Percentiles rank a stretch among this genome's conserved stretches.
Evolutionary conservation across 1,284 basidiomycete species (phyloP).

Genomic region (Termitomyces sp.): DNA sequence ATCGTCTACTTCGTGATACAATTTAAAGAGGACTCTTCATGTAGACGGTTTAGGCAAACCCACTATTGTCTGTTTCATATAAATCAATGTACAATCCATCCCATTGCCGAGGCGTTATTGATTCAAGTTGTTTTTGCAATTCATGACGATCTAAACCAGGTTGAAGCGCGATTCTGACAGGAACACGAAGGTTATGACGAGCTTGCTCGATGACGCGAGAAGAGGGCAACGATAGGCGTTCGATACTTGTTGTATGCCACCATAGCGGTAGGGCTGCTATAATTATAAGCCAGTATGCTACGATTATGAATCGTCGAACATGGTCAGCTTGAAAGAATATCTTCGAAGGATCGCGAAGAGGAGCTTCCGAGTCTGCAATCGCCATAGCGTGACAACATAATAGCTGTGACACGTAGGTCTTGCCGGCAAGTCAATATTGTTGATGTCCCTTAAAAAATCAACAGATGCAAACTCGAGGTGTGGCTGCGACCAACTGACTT

Average conservation of each 20-base stretch:
- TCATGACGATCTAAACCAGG: conserved; percentile 15
- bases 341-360: conserved; percentile 41
- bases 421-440: conserved; percentile 3
- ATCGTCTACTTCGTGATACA: not conserved
- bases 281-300: conserved; percentile 73
- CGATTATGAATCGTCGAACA: conserved; percentile 53
- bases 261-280: conserved; percentile 76
- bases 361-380: conserved; percentile 4
- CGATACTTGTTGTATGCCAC: conserved; percentile 86
- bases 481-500: conserved; percentile 16
- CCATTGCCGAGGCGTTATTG: conserved; percentile 29
- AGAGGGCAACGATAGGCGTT: conserved; percentile 71
- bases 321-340: conserved; percentile 47
- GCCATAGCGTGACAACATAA: conserved; percentile 15
- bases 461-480: conserved; percentile 20
- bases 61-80: conserved; percentile 16
- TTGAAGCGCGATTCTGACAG: conserved; percentile 47
- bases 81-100: conserved; percentile 32
- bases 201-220: conserved; percentile 52
- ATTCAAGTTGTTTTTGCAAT: conserved; percentile 22
- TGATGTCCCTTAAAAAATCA: conserved; percentile 15
- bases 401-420: not conserved
- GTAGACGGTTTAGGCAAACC: conserved; percentile 6
- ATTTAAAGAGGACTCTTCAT: not conserved
- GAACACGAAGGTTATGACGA: conserved; percentile 42